Percentiles rank a stretch among this genome's conserved stretches.
These are phyloP conservation scores for Piloderma croceum DNA, from an alignment of 768 basidiomycete species.

Conservation along the genomic window DNA sequence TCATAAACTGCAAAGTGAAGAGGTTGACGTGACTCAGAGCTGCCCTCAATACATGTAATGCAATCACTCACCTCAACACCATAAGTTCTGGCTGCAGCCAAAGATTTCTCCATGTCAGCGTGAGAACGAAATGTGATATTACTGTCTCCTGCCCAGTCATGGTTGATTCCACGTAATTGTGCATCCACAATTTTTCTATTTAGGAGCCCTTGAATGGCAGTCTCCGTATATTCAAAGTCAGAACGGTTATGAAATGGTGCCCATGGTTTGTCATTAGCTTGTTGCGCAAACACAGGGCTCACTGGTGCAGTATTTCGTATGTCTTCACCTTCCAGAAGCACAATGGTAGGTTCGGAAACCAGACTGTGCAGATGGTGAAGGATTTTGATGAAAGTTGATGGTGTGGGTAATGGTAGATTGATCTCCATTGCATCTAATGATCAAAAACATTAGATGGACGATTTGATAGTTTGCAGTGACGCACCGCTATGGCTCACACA, in stretches of 20 bases:
- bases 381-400: neutral
- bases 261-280: slow-evolving; percentile 13
- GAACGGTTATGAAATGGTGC: slow-evolving; percentile 20
- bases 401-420: too few relatives aligned
- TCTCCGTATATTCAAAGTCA: slow-evolving; percentile 24
- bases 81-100: slow-evolving; percentile 2
- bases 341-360: neutral
- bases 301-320: too few relatives aligned
- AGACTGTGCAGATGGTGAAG: neutral
- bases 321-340: neutral
- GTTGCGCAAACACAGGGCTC: neutral
- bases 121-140: slow-evolving; percentile 19
- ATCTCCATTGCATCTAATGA: too few relatives aligned
- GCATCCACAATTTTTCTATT: slow-evolving; percentile 7
- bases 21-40: too few relatives aligned
- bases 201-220: slow-evolving; percentile 14
- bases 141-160: slow-evolving; percentile 9
- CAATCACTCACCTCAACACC: neutral
- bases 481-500: too few relatives aligned
- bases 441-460: too few relatives aligned
- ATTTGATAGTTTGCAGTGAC: too few relatives aligned
- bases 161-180: slow-evolving; percentile 12
- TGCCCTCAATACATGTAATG: too few relatives aligned
- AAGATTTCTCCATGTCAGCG: slow-evolving; percentile 15
- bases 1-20: neutral